A percentile compares a stretch with the other conserved stretches of the same genome.
phyloP scores from a whole-genome alignment of 2,329 filamentous ascomycete species.

The Delphinella strobiligena region DNA sequence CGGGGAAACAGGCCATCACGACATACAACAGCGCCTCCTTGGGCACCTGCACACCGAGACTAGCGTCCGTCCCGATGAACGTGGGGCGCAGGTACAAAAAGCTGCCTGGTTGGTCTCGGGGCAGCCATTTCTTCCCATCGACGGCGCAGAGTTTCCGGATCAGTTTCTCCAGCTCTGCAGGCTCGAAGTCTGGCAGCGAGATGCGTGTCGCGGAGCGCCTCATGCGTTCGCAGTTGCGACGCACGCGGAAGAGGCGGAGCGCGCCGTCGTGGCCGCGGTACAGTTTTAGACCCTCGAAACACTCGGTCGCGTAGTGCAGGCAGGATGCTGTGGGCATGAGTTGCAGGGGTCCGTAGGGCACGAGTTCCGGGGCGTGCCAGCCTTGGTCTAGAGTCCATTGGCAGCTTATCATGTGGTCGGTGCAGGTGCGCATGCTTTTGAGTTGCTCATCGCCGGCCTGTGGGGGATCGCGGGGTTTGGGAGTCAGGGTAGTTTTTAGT shows the following conservation, averaged over 20 bases:
- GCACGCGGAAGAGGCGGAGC: slow-evolving; percentile 66
- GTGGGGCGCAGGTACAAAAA: slow-evolving; percentile 66
- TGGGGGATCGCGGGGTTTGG: slow-evolving; percentile 29
- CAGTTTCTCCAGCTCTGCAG: slow-evolving; percentile 60
- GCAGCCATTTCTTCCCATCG: slow-evolving; percentile 70
- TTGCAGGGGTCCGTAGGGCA: slow-evolving; percentile 63
- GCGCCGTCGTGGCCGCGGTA: slow-evolving; percentile 57
- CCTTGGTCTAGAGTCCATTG: slow-evolving; percentile 53
- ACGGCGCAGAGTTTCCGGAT: slow-evolving; percentile 58
- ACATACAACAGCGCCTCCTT: slow-evolving; percentile 81
- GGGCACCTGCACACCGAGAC: slow-evolving; percentile 70
- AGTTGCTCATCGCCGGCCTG: slow-evolving; percentile 27
- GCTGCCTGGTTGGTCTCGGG: slow-evolving; percentile 50
- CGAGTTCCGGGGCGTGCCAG: slow-evolving; percentile 63
- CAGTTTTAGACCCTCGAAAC: slow-evolving; percentile 77
- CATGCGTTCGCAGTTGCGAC: slow-evolving; percentile 58
- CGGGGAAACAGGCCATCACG: slow-evolving; percentile 43
- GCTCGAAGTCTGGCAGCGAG: slow-evolving; percentile 61
- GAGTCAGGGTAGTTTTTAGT: slow-evolving; percentile 29
- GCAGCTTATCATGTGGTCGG: slow-evolving; percentile 80
- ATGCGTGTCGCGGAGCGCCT: slow-evolving; percentile 47
- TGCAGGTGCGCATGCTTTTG: slow-evolving; percentile 37
- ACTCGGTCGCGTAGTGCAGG: slow-evolving; percentile 83
- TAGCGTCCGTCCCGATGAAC: slow-evolving; percentile 69
- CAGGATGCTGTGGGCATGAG: slow-evolving; percentile 72